Base-by-base conservation (phyloP, 2,329 filamentous ascomycete species). In the Mycocentrospora acerina region DNA sequence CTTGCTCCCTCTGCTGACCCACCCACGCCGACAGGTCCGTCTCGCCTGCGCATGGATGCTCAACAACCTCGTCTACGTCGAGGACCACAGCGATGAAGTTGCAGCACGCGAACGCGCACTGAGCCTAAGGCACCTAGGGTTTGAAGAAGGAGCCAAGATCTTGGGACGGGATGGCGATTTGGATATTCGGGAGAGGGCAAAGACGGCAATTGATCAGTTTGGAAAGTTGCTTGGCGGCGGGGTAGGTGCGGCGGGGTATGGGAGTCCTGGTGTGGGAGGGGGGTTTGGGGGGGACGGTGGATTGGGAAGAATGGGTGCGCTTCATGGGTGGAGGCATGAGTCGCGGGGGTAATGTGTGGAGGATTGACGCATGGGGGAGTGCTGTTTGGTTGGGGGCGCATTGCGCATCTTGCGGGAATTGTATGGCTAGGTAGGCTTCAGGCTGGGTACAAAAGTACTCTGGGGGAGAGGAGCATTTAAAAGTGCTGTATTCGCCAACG, bases 121-220 rank as follows among this genome's bases (percentile, higher is more conserved):
- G 10, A 83, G 86, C 60, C 73, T 98, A 29, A 79, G 81, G 60
- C 79, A 79, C 36, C 67, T 93, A 17, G 89, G 89, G 0, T 85
- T 90, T 48, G 71, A 85, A 36, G 74, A 78, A 22, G 84, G 81
- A 53, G 74, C 58, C 0, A 91, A 48, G 75, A 81, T 60, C 72
- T 69, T 46, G 68, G 89, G 59, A 69, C 80, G 59, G 69, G 91
- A 97, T 67, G 33, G 42, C 11, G 88, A 94, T 58, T 67, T 93
- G 40, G 88, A 95, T 64, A 86, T 95, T 15, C 76, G 85, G 35
- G 89, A 97, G 71, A 74, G 89, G 47, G 88, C 88, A 1, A 95
- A 90, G 71, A 84, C 81, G 29, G 90, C 88, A 1, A 68, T 85
- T 10, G 83, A 83, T 71, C 82, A 90, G 67, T 48, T 67, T 27